phyloP scores from a whole-genome alignment of 2,329 filamentous ascomycete genomes.

The Microsporum canis region DNA sequence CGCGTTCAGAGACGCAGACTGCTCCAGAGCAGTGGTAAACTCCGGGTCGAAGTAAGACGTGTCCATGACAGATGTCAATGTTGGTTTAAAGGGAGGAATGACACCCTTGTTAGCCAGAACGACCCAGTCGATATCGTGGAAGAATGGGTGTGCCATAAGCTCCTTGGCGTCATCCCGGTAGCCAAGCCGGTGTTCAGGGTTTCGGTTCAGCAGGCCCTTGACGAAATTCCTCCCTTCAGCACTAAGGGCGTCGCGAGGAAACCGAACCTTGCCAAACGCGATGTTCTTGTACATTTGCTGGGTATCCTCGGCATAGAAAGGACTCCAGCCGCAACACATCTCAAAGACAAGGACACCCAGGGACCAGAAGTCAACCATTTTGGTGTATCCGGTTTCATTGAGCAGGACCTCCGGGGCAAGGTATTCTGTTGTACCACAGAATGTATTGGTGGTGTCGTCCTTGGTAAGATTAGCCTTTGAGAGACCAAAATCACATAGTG shows the following conservation, averaged over 20 bases:
- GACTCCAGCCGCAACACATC: conserved; percentile 99
- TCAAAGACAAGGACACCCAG: conserved; percentile 95
- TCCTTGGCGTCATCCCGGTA: conserved; percentile 87
- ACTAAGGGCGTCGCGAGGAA: conserved; percentile 86
- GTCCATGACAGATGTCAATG: conserved; percentile 88
- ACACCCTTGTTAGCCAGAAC: conserved; percentile 80
- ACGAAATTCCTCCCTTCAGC: conserved; percentile 95
- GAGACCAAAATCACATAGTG: conserved; percentile 90
- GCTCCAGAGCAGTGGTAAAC: conserved; percentile 88
- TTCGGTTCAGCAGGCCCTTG: conserved; percentile 91
- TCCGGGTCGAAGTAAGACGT: conserved; percentile 98
- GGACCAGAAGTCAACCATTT: conserved; percentile 99
- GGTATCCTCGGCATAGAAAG: conserved; percentile 96
- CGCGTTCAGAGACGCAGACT: conserved; percentile 78
- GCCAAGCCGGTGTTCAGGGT: conserved; percentile 87
- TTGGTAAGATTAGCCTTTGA: conserved; percentile 96
- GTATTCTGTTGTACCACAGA: conserved; percentile 97
- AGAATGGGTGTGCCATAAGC: conserved; percentile 89
- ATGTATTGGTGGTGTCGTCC: conserved; percentile 96
- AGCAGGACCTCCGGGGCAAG: conserved; percentile 88
- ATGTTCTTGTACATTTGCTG: conserved; percentile 99
- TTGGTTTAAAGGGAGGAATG: conserved; percentile 93
- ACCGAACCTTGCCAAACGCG: conserved; percentile 94
- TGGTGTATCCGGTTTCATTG: conserved; percentile 95
- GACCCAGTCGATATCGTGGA: conserved; percentile 86